Evolutionary conservation across 1,284 basidiomycete genomes (phyloP), one percentile per base, ranked within the genome.

Genomic region (Trametes hirsuta): DNA sequence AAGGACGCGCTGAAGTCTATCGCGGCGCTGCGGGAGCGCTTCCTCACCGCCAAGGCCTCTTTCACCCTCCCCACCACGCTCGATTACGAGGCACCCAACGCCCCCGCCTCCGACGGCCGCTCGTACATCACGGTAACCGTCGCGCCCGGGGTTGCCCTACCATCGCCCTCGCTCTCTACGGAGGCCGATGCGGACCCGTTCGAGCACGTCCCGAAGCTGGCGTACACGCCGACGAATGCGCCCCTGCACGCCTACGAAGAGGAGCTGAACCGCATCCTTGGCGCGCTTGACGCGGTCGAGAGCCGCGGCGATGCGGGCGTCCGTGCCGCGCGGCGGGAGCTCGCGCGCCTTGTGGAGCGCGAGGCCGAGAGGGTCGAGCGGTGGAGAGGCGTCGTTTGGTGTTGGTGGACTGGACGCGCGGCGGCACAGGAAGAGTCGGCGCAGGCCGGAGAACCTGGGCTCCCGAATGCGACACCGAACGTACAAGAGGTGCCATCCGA

Each of bases 231-330:
- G 15, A 67, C 63, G 60, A 85, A 85, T 72, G 74, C 75, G 21
- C 73, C 80, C 0, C 73, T 85, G 41, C 83, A 82, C 66, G 75
- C 74, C 3, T 81, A 84, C 70, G 79, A 83, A 58, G 75, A 85
- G 59, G 76, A 79, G 25, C 76, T 92, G 55, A 82, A 84, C 53
- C 82, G 83, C 53, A 74, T 93, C 14, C 76, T 93, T 25, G 80
- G 84, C 51, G 77, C 79, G 58, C 80, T 91, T 6, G 91, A 93
- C 65, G 84, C 80, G 0, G 81, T 92, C 14, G 83, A 89, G 63
- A 88, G 84, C 64, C 80, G 79, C 64, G 90, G 90, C 0, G 80
- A 86, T 61, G 71, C 74, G 58, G 74, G 73, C 2, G 82, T 93
- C 18, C 77, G 90, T 49, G 76, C 77, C 24, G 77, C 74, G 59